Base-by-base conservation (phyloP, 2,329 filamentous ascomycete species). In the Byssothecium circinans region DNA sequence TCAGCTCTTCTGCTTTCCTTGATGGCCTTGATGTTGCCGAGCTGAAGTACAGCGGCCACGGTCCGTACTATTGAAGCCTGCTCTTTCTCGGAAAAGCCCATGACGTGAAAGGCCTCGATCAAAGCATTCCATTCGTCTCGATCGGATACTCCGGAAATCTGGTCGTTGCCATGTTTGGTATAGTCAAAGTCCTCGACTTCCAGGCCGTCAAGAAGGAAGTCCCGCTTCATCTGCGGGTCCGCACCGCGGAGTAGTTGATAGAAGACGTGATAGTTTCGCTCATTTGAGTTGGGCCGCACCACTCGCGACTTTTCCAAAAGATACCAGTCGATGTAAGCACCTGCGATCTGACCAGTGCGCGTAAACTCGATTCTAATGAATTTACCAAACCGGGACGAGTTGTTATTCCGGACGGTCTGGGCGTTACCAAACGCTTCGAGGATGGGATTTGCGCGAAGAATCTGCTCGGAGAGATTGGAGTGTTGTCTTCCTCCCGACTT, bases 281-380 rank as follows among this genome's bases (percentile, higher is more conserved):
- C 94, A 47, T 90, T 88, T 0, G 82, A 68, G 64, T 95, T 96
- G 52, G 96, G 83, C 34, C 86, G 86, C 17, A 99, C 92, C 7
- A 99, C 94, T 60, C 94, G 84, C n/a, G 94, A 99, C 72, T 99
- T 99, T 67, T 99, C 94, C 12, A 99, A 77, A 0, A 99, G 79
- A 72, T 97, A 99, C 94, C 94, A 99, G 69, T 99, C 91, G 57
- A 99, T 97, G 74, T 91, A 96, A 18, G 94, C 94, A 29, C 95
- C 95, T 3, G 88, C 88, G 57, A 99, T 99, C 45, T 94, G 88
- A 22, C 95, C 95, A 29, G 83, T 83, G 19, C 88, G 82, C 27
- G 85, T 90, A 73, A 99, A 96, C 67, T 96, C 91, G 64, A 99
- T 99, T 41, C 95, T 83, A 67, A 99, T 99, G 65, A 99, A 99